These are phyloP conservation scores for Tulasnella calospora DNA, from an alignment of 768 basidiomycete species.

Conservation along the genomic window DNA sequence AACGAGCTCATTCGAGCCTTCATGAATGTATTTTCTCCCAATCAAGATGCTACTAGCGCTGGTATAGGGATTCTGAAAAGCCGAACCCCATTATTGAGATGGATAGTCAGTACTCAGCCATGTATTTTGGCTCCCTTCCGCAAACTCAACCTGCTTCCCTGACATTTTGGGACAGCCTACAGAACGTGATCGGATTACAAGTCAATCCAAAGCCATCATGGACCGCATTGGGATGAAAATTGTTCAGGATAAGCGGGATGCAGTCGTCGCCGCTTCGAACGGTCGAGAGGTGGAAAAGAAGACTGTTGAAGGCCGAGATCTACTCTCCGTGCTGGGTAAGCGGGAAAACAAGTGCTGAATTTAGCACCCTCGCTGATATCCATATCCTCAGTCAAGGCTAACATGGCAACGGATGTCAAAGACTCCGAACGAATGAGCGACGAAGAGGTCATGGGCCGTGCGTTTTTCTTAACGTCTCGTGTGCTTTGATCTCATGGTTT, in stretches of 20 bases:
- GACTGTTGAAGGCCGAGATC: background rate
- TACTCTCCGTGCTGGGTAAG: slow-evolving; percentile 16
- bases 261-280: background rate
- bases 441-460: slow-evolving; percentile 35
- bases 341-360: background rate
- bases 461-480: slow-evolving; percentile 12
- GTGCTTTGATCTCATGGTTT: background rate
- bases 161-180: background rate
- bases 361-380: too few species aligned
- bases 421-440: slow-evolving; percentile 36
- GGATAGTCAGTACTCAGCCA: background rate
- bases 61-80: background rate
- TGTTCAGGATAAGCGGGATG: slow-evolving; percentile 5
- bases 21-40: slow-evolving; percentile 31
- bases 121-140: background rate
- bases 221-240: slow-evolving; percentile 11
- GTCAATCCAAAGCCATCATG: slow-evolving; percentile 1
- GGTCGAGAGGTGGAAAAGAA: background rate
- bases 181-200: background rate
- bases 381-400: slow-evolving; percentile 34
- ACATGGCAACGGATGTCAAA: slow-evolving; percentile 37
- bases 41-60: background rate
- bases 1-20: slow-evolving; percentile 38
- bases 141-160: background rate
- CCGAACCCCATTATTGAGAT: background rate